A percentile compares a stretch with the other conserved stretches of the same genome.
Conservation (phyloP, 2,329 filamentous ascomycete genomes). For the Penicillium sp. region DNA sequence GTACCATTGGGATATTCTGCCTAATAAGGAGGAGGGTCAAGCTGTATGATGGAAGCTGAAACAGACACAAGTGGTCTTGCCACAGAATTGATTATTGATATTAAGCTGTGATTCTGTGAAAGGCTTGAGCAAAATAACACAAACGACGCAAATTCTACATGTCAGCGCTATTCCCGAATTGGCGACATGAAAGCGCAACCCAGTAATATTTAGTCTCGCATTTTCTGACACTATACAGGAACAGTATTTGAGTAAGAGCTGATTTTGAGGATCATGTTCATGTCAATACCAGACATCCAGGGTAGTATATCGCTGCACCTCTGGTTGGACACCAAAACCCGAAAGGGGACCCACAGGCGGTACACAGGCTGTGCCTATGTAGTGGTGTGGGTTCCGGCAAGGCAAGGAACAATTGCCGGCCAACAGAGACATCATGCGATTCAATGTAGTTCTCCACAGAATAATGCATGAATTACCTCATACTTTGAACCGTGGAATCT, state of each 20-base stretch:
- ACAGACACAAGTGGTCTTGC: not conserved
- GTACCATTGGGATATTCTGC: not conserved
- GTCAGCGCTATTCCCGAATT: not conserved
- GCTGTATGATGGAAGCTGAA: no score
- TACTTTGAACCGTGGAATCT: not conserved
- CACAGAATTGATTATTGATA: not conserved
- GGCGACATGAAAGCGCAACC: not conserved
- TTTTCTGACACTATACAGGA: not conserved
- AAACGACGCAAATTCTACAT: not conserved
- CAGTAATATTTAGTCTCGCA: not conserved
- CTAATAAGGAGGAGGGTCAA: no score
- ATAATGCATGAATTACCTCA: not conserved
- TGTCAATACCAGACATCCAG: not conserved
- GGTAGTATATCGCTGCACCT: not conserved
- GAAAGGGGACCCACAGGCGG: not conserved
- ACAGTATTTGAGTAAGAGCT: not conserved
- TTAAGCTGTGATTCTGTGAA: not conserved
- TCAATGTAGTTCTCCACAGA: not conserved
- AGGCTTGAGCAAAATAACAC: not conserved
- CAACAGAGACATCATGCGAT: not conserved
- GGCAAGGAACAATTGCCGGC: not conserved
- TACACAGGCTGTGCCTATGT: not conserved
- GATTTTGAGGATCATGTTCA: not conserved
- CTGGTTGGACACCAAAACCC: not conserved
- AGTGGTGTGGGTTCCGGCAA: not conserved